phyloP scores from a whole-genome alignment of 1,284 basidiomycete genomes.

The Dichomitus squalens region DNA sequence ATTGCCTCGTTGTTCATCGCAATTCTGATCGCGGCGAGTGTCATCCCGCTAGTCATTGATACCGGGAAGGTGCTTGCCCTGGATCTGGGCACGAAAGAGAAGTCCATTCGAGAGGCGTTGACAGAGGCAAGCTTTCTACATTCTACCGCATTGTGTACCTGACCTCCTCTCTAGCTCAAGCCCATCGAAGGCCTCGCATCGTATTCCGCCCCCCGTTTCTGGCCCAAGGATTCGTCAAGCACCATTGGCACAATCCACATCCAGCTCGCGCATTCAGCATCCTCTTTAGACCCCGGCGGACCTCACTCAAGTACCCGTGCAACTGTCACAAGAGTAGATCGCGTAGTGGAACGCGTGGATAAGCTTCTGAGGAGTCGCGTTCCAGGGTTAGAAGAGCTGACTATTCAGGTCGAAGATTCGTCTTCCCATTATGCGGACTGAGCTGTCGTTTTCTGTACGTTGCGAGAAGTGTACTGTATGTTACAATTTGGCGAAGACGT shows the following conservation, averaged over 20 bases:
- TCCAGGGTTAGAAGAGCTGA: slow-evolving; percentile 81
- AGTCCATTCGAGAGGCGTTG: slow-evolving; percentile 72
- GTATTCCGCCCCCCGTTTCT: slow-evolving; percentile 86
- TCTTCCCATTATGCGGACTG: slow-evolving; percentile 7
- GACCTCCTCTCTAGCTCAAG: slow-evolving; percentile 44
- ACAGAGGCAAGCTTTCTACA: slow-evolving; percentile 58
- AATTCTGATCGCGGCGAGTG: slow-evolving; percentile 91
- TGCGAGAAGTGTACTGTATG: slow-evolving; percentile 18
- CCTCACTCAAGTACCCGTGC: slow-evolving; percentile 50
- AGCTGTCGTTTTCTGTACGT: background rate
- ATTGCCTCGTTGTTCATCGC: slow-evolving; percentile 98
- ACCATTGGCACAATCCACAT: slow-evolving; percentile 92
- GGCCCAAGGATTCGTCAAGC: slow-evolving; percentile 91
- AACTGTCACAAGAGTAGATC: slow-evolving; percentile 65
- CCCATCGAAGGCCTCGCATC: slow-evolving; percentile 79
- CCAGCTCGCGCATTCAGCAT: slow-evolving; percentile 65
- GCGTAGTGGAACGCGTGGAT: slow-evolving; percentile 77
- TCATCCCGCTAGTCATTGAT: slow-evolving; percentile 93
- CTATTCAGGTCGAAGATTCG: slow-evolving; percentile 75
- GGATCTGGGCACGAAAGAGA: slow-evolving; percentile 77
- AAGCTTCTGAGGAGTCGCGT: slow-evolving; percentile 70
- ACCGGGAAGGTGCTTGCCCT: slow-evolving; percentile 88
- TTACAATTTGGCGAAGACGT: slow-evolving; percentile 13
- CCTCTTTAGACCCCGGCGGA: slow-evolving; percentile 56
- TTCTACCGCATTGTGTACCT: slow-evolving; percentile 12